Evolutionary conservation across 495 filamentous ascomycete genomes (phyloP).

Genomic region (Penicillium roqueforti): DNA sequence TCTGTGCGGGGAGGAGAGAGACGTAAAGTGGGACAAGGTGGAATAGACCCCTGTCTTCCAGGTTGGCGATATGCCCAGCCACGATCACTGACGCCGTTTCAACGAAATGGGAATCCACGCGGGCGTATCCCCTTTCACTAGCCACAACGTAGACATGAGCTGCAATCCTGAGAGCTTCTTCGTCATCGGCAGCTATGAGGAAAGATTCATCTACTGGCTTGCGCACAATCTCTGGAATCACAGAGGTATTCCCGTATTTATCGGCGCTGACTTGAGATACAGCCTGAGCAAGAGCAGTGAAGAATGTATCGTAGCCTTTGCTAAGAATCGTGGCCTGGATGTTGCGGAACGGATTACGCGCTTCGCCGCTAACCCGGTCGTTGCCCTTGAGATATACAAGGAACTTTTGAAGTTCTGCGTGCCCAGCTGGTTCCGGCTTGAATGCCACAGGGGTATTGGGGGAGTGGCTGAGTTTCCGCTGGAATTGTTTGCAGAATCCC

Average conservation of each 20-base stretch:
- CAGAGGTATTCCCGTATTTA: constrained; percentile 16
- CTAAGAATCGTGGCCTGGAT: constrained; percentile 47
- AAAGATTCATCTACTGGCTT: constrained; percentile 32
- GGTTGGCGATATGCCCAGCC: constrained; percentile 69
- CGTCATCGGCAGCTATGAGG: constrained; percentile 37
- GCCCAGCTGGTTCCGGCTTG: constrained; percentile 37
- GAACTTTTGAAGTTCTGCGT: constrained; percentile 39
- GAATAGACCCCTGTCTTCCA: constrained; percentile 63
- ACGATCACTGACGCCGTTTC: constrained; percentile 49
- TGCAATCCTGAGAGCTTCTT: constrained; percentile 40
- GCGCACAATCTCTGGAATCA: constrained; percentile 32
- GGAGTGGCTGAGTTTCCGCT: constrained; percentile 39
- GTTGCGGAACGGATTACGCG: constrained; percentile 43
- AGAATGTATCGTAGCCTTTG: constrained; percentile 38
- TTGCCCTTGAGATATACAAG: constrained; percentile 35
- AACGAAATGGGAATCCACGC: constrained; percentile 30
- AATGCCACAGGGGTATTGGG: constrained; percentile 32
- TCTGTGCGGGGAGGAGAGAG: constrained; percentile 58
- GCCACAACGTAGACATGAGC: constrained; percentile 50
- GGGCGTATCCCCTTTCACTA: constrained; percentile 33
- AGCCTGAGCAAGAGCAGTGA: constrained; percentile 35
- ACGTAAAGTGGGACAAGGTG: constrained; percentile 84
- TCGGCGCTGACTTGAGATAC: constrained; percentile 32
- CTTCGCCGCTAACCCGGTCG: constrained; percentile 35
- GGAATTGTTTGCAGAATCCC: constrained; percentile 44